Evolutionary conservation across 257 asterid species (phyloP).

Genomic region (Solanum rostratum): DNA sequence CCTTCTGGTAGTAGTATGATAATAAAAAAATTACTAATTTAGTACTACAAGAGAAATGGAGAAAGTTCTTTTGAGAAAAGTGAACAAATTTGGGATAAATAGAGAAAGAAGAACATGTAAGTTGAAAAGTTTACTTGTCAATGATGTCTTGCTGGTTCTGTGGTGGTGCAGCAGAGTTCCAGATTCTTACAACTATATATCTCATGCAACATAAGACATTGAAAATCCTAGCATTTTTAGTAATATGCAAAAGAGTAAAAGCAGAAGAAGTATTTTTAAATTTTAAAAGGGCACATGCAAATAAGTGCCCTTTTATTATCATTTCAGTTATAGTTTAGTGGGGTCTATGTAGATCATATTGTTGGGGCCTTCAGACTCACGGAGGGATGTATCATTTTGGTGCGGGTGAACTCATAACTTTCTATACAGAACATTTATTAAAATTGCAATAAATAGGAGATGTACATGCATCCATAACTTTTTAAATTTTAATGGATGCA

Average conservation of each 20-base stretch:
- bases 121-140: not conserved
- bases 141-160: not conserved
- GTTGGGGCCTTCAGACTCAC: not conserved
- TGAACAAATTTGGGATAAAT: not conserved
- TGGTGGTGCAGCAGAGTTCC: not conserved
- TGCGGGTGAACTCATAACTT: not conserved
- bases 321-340: not conserved
- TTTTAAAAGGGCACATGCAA: not conserved
- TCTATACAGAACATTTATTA: not conserved
- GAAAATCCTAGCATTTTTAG: not conserved
- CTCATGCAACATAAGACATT: not conserved
- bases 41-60: not conserved
- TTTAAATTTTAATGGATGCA: no score
- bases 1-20: not conserved
- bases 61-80: not conserved
- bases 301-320: not conserved
- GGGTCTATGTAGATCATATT: not conserved
- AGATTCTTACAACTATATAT: not conserved
- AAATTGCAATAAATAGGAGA: no score
- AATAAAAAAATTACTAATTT: not conserved
- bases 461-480: no score
- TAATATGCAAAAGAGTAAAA: not conserved
- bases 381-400: not conserved
- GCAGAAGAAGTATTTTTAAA: not conserved
- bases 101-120: not conserved